phyloP scores from a whole-genome alignment of 495 filamentous ascomycete species.

The Hypomontagnella submonticulosa region DNA sequence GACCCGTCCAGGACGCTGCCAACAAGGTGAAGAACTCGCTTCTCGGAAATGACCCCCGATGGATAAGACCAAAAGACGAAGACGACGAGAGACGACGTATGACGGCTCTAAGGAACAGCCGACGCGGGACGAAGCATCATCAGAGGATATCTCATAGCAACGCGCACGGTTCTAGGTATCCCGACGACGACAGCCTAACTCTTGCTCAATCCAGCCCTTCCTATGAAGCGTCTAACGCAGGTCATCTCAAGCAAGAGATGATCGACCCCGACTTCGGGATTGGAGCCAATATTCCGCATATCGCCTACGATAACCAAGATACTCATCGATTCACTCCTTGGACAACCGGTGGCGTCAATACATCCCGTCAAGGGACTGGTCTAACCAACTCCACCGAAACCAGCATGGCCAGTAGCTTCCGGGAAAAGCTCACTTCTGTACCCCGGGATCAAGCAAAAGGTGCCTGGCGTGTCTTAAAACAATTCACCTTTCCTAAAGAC shows the following conservation, averaged over 20 bases:
- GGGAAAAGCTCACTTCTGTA: constrained; percentile 38
- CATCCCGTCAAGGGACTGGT: constrained; percentile 40
- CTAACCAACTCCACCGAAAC: constrained; percentile 48
- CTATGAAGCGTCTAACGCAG: constrained; percentile 18
- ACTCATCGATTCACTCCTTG: constrained; percentile 20
- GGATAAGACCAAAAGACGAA: constrained; percentile 58
- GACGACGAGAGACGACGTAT: constrained; percentile 56
- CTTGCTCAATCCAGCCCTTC: constrained; percentile 39
- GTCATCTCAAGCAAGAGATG: background rate
- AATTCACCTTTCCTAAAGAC: constrained; percentile 47
- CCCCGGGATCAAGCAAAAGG: constrained; percentile 40
- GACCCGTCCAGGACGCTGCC: constrained; percentile 50
- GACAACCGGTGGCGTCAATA: constrained; percentile 5
- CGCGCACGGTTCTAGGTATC: background rate
- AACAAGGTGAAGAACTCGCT: constrained; percentile 60
- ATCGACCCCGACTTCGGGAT: background rate
- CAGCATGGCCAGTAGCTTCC: constrained; percentile 44
- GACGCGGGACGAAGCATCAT: constrained; percentile 32
- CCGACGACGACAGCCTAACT: constrained; percentile 31
- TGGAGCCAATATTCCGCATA: background rate
- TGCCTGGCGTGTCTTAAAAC: constrained; percentile 46
- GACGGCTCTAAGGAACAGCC: constrained; percentile 43
- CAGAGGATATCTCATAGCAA: constrained; percentile 9
- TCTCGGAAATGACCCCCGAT: constrained; percentile 60
- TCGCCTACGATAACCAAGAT: constrained; percentile 5